Conservation (phyloP, 148 eudicot genomes). For the Mesembryanthemum crystallinum region DNA sequence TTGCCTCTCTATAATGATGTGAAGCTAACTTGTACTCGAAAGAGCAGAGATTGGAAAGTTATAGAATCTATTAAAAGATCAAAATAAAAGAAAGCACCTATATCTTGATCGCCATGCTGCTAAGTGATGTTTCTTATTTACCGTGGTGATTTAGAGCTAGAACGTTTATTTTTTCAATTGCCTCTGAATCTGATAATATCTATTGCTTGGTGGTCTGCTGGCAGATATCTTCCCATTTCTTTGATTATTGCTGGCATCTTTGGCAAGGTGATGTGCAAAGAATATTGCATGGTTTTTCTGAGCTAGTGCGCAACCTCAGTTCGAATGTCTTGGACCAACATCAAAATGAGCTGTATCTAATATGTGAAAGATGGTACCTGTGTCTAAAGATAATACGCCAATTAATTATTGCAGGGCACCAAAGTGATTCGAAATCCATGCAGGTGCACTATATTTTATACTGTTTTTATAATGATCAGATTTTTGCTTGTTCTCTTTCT, state of each 20-base stretch:
- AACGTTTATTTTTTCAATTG: background rate
- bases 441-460: conserved; percentile 46
- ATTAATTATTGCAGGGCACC: conserved; percentile 70
- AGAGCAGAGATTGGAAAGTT: background rate
- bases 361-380: conserved; percentile 92
- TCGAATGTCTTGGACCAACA: conserved; percentile 41
- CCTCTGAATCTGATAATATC: conserved; percentile 23
- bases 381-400: conserved; percentile 89
- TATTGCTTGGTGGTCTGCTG: conserved; percentile 30
- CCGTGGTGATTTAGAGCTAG: conserved; percentile 1
- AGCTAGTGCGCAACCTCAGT: conserved; percentile 45
- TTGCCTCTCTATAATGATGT: background rate
- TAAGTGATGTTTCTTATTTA: background rate
- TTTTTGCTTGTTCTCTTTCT: background rate
- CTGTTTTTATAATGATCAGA: background rate
- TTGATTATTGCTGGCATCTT: conserved; percentile 95
- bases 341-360: conserved; percentile 71
- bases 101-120: background rate
- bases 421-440: conserved; percentile 77
- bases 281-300: conserved; percentile 68
- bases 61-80: background rate
- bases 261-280: conserved; percentile 89
- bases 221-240: conserved; percentile 96
- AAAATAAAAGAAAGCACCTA: background rate
- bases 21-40: background rate